phyloP scores from a whole-genome alignment of 768 basidiomycete species.

The Holtermanniella nyarrowii region DNA sequence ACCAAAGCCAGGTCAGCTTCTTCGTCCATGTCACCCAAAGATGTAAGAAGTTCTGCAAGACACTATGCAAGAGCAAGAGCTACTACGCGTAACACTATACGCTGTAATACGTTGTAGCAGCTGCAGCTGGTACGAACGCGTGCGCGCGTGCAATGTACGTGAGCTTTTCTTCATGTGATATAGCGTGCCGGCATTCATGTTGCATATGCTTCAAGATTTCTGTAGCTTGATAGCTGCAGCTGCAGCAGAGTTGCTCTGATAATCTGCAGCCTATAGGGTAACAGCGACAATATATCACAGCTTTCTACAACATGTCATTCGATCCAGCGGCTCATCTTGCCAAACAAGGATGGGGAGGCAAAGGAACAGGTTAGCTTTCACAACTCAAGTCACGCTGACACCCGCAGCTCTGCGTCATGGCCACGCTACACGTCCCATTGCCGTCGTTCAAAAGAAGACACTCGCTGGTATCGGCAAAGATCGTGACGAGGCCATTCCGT shows the following conservation, averaged over 20 bases:
- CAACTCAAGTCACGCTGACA: no score
- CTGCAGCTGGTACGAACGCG: no score
- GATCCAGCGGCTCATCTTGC: conserved; percentile 49
- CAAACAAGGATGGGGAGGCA: conserved; percentile 78
- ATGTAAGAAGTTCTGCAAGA: no score
- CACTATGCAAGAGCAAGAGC: no score
- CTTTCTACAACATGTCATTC: conserved; percentile 15
- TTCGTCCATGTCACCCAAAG: conserved; percentile 41
- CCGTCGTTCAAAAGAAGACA: conserved; percentile 72
- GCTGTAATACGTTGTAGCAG: no score
- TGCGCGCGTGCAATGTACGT: no score
- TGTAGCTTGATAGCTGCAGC: background rate
- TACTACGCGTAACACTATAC: no score
- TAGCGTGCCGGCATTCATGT: background rate
- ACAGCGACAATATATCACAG: no score
- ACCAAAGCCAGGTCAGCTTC: conserved; percentile 37
- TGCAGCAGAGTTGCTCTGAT: background rate
- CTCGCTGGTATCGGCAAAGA: conserved; percentile 84
- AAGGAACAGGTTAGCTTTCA: conserved; percentile 53
- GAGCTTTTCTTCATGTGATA: background rate
- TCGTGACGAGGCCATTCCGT: conserved; percentile 87
- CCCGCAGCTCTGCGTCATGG: conserved; percentile 62
- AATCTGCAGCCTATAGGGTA: no score
- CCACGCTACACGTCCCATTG: conserved; percentile 63
- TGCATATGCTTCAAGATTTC: background rate